Conservation (phyloP, 139 green algal species). For the Zygnema cylindricum region DNA sequence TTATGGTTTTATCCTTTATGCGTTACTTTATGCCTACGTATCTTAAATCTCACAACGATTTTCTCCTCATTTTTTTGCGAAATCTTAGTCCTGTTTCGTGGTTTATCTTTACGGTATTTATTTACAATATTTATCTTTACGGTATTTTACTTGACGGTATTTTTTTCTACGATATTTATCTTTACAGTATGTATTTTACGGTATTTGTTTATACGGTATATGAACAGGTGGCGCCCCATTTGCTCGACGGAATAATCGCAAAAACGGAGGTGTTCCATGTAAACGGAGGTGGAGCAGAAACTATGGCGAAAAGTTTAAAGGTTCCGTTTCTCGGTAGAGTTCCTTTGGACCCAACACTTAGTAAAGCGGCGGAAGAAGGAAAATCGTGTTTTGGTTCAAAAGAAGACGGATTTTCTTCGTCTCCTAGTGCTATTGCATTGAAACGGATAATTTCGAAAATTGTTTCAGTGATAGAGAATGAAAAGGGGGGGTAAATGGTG, state of each 20-base stretch:
- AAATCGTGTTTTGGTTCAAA: neutral
- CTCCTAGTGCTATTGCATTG: constrained; percentile 21
- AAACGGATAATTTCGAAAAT: constrained; percentile 31
- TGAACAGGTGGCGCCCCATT: constrained; percentile 46
- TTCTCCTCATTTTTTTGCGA: too few species aligned
- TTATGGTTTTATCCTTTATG: too few species aligned
- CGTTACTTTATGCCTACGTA: too few species aligned
- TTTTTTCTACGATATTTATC: too few species aligned
- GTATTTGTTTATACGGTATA: constrained; percentile 9
- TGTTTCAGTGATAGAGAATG: too few species aligned
- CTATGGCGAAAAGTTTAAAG: constrained; percentile 78
- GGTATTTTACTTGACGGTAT: too few species aligned
- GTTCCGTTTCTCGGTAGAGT: constrained; percentile 87
- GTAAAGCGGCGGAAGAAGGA: constrained; percentile 40
- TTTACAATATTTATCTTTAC: too few species aligned
- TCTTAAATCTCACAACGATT: too few species aligned
- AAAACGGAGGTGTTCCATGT: constrained; percentile 76
- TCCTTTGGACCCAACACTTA: constrained; percentile 76
- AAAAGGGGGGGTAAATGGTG: too few species aligned
- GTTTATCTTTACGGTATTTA: too few species aligned
- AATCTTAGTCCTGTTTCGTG: too few species aligned
- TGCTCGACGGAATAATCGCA: constrained; percentile 34
- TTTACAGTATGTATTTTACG: constrained; percentile 4
- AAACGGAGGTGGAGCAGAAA: constrained; percentile 72
- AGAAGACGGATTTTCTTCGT: neutral